Base-by-base conservation (phyloP, 108 stramenopile species). In the Mediolabrus comicus region DNA sequence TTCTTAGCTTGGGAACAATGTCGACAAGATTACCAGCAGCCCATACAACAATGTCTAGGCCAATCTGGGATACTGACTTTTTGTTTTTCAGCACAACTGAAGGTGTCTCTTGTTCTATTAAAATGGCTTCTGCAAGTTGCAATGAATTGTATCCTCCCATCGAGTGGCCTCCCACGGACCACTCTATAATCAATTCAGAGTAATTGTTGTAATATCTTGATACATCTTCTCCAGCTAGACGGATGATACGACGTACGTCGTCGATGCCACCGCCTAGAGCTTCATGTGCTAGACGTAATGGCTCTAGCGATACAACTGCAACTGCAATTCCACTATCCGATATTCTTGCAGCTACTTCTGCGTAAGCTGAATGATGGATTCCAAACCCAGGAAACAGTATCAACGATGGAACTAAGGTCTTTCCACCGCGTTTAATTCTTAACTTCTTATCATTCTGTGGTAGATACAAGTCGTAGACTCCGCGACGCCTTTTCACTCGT, bases 381-480 rank as follows among this genome's bases (percentile, higher is more conserved):
- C 61, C 69, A 41, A 71, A 70, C 9, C 74, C 74, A 46, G 74
- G 74, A 32, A 71, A 71, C 69, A 75, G 71, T 29, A 75, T 28
- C 26, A 72, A 62, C 9, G 69, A 70, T 53, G 39, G 59, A 27
- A 70, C 61, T 28, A 14, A 49, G 22, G 38, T 24, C 17, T 26
- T 60, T 30, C 56, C 56, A 30, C 31, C 17, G 25, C 17, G 29
- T 19, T 33, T 57, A 28, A 30, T 33, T 46, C 38, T 57, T 3
- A 30, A 17, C 31, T 38, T 60, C 31, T 31, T 35, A 2, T 5
- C 35, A 24, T 13, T 8, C 16, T 54, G 36, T n/a, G 62, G 71
- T 32, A 62, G 71, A 43, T 64, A 72, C 62, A 72, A 72, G 41
- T 72, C 71, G 51, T 64, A 72, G 32, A 14, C 43, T 31, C 63